Percentiles rank a stretch among this genome's conserved stretches.
These are phyloP conservation scores for Pelargonium nanum DNA, from an alignment of 345 rosid species.

Conservation along the genomic window DNA sequence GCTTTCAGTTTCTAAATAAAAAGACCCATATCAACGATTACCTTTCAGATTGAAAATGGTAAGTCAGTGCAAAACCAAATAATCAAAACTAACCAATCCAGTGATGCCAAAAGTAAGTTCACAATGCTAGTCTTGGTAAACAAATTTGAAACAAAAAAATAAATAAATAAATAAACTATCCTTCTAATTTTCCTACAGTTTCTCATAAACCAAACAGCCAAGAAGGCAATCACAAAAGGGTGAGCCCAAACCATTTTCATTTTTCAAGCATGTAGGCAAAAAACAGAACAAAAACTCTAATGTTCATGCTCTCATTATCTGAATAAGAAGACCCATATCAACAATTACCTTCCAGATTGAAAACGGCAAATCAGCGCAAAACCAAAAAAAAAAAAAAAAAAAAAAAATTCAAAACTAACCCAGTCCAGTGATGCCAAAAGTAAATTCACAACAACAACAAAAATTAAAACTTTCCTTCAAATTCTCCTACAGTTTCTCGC, in stretches of 20 bases:
- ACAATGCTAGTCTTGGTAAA: background rate
- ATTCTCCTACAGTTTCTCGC: constrained; percentile 2
- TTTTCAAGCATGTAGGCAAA: background rate
- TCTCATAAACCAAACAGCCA: constrained; percentile 3
- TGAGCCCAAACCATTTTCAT: background rate
- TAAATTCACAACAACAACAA: background rate
- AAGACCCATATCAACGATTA: too few species aligned
- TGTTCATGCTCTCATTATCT: background rate
- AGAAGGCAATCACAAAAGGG: background rate
- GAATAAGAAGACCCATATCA: too few species aligned
- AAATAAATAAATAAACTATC: background rate
- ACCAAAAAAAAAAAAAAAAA: too few species aligned
- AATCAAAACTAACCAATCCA: background rate
- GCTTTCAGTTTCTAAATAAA: background rate
- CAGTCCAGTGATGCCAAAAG: background rate
- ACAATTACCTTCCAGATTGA: too few species aligned
- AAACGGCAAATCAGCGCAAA: too few species aligned
- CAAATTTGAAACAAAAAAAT: background rate
- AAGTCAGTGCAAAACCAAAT: too few species aligned
- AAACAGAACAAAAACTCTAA: background rate
- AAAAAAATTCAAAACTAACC: background rate
- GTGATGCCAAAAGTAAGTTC: too few species aligned
- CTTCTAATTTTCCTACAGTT: background rate
- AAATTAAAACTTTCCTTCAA: background rate
- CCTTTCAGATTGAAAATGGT: too few species aligned